These are phyloP conservation scores for Aquilaria malaccensis DNA, from an alignment of 345 rosid species.

Conservation along the genomic window DNA sequence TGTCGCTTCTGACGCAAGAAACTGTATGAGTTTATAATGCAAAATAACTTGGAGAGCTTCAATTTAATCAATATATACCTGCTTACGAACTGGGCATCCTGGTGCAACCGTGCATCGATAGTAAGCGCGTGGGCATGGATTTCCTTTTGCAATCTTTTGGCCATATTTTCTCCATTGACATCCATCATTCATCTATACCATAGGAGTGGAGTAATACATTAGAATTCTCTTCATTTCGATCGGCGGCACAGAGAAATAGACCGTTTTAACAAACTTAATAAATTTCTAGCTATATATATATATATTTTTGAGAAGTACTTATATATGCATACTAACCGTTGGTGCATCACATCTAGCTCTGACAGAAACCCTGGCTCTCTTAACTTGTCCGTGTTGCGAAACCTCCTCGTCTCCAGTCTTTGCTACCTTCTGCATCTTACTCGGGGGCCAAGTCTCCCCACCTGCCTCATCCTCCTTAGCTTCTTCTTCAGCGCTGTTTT, in stretches of 20 bases:
- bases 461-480: constrained; percentile 32
- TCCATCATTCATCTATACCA: constrained; percentile 77
- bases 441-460: constrained; percentile 44
- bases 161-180: constrained; percentile 99
- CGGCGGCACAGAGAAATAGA: background rate
- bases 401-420: constrained; percentile 42
- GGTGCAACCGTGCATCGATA: constrained; percentile 82
- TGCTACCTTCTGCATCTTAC: constrained; percentile 39
- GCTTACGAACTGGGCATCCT: constrained; percentile 85
- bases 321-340: constrained; percentile 33
- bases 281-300: too few species aligned
- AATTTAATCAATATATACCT: constrained; percentile 28
- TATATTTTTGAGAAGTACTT: too few species aligned
- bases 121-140: constrained; percentile 90
- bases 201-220: background rate
- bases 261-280: background rate
- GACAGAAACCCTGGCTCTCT: constrained; percentile 89
- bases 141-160: constrained; percentile 81
- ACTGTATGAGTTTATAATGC: background rate
- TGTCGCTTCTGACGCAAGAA: background rate
- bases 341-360: constrained; percentile 85
- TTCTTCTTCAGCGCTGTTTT: constrained; percentile 28
- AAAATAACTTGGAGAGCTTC: background rate
- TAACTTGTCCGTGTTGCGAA: constrained; percentile 44
- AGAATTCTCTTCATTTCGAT: background rate